Evolutionary conservation across 352 stramenopile genomes (phyloP).

Genomic region (Globisporangium viniferum): DNA sequence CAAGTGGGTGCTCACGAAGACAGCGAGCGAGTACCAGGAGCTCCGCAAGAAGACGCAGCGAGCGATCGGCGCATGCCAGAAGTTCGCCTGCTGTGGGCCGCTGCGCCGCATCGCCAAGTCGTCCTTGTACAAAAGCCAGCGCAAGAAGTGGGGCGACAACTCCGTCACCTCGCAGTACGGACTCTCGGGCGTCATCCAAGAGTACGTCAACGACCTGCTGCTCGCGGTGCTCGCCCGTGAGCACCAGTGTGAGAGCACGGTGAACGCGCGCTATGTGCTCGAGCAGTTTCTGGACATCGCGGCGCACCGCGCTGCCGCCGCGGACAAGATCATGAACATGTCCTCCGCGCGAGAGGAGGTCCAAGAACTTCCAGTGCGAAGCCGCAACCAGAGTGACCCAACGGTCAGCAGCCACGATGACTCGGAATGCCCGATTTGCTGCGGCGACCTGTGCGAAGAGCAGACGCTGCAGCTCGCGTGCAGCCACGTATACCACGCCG

Average conservation of each 20-base stretch:
- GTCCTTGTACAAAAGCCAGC: constrained; percentile 34
- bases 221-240: constrained; percentile 32
- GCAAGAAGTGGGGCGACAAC: constrained; percentile 31
- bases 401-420: constrained; percentile 23
- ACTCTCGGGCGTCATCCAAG: constrained; percentile 49
- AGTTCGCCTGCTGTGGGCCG: constrained; percentile 49
- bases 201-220: constrained; percentile 64
- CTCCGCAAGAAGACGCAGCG: constrained; percentile 40
- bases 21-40: constrained; percentile 36
- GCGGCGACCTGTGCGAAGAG: constrained; percentile 35
- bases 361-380: neutral
- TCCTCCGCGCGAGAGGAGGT: neutral
- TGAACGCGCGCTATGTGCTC: constrained; percentile 31
- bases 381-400: constrained; percentile 1
- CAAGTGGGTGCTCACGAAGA: constrained; percentile 72
- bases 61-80: constrained; percentile 32
- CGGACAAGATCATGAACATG: constrained; percentile 9
- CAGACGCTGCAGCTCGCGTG: constrained; percentile 53
- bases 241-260: constrained; percentile 37
- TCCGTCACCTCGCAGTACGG: constrained; percentile 35
- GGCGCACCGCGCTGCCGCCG: constrained; percentile 16
- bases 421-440: constrained; percentile 72
- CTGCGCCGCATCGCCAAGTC: constrained; percentile 54
- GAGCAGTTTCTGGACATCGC: constrained; percentile 55
- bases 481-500: constrained; percentile 59